Evolutionary conservation across 805 yeast genomes (phyloP).

Genomic region (Saturnispora galanensis): DNA sequence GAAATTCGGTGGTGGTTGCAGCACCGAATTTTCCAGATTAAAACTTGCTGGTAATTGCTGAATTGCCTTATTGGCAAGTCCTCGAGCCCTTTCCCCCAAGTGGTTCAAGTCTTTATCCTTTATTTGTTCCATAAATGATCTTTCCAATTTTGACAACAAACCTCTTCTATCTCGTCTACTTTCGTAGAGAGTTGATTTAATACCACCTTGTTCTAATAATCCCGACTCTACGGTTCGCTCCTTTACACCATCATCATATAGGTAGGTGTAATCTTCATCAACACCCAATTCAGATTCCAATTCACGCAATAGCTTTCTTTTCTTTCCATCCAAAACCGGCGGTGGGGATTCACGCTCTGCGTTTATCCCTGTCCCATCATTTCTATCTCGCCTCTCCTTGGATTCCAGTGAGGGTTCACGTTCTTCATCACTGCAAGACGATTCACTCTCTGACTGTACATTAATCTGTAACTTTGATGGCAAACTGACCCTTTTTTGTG

Average conservation of each 20-base stretch:
- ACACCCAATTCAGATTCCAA: slow-evolving; percentile 18
- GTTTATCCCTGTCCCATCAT: too few species aligned
- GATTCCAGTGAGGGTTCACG: too few species aligned
- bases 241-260: neutral
- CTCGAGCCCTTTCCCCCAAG: slow-evolving; percentile 21
- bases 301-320: slow-evolving; percentile 18
- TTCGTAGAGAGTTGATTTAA: neutral
- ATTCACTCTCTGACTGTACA: slow-evolving; percentile 22
- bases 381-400: too few species aligned
- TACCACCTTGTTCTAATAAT: slow-evolving; percentile 16
- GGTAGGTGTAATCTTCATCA: slow-evolving; percentile 8
- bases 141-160: slow-evolving; percentile 8
- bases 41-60: slow-evolving; percentile 17
- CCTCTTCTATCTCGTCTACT: neutral
- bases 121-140: slow-evolving; percentile 14
- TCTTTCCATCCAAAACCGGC: slow-evolving; percentile 6
- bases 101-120: slow-evolving; percentile 16
- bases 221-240: slow-evolving; percentile 18
- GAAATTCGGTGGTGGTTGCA: slow-evolving; percentile 11
- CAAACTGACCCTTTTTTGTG: neutral
- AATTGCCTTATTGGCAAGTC: slow-evolving; percentile 21
- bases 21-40: slow-evolving; percentile 6
- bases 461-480: slow-evolving; percentile 17
- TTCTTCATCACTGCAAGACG: neutral
- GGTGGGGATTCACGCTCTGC: neutral